Base-by-base conservation (phyloP, 192 early-diverging fungal genomes). In the Coemansia sp. region DNA sequence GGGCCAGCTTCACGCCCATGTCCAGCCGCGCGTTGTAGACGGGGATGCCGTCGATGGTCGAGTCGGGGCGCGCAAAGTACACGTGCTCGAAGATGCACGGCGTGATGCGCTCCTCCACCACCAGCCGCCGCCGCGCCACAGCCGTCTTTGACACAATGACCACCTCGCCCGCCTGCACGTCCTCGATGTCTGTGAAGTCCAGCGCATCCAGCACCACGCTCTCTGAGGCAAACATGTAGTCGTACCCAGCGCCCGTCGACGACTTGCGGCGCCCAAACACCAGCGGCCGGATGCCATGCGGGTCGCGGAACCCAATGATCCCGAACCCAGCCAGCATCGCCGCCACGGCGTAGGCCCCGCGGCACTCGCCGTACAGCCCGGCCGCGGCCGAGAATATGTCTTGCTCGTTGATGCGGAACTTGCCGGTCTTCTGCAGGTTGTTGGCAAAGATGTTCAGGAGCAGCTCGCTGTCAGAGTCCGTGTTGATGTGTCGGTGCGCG, bases 1-100 rank as follows among this genome's bases (percentile, higher is more conserved):
- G 84, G 13, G 97, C 97, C 34, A 99, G 84, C 55, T 92, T 91
- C 76, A 97, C 95, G 57, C 97, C 97, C 95, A 99, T 98, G 58
- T 92, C 92, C 70, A 99, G 74, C 45, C 97, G 91, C 43, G 95
- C 86, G 70, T 95, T 95, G 89, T 99, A 99, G 21, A 99, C 97
- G 5, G 96, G 97, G 57, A 99, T 92, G 14, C 94, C 95, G 76
- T 99, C 95, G 66, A 99, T 96, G 62, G 97, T 95, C 26, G 93
- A 95, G 83, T 99, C 97, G 14, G 96, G 95, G 16, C 97, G 90
- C 3, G 96, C 96, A 89, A 98, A 99, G 85, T 99, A 93, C 51
- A 99, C 97, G 67, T 95, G 98, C 83, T 99, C 97, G 69, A 99
- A 99, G 76, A 99, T 94, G 83, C 96, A 98, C 26, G 96, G 97